phyloP scores from a whole-genome alignment of 192 early-diverging fungal genomes.

The Coemansia sp. region DNA sequence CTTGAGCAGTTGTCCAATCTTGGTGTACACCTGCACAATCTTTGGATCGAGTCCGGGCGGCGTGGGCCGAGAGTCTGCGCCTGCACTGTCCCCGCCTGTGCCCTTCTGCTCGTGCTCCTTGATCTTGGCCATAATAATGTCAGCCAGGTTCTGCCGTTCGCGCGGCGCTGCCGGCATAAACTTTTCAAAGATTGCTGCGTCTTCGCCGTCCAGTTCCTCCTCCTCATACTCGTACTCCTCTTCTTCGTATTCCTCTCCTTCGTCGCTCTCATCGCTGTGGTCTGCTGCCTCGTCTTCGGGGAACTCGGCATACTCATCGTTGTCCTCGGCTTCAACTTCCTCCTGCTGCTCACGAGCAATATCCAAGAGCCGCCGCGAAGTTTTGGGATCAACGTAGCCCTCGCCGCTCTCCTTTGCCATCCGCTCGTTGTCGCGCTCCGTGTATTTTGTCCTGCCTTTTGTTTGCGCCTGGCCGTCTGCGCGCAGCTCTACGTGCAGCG shows the following conservation, averaged over 20 bases:
- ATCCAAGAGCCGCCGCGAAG: constrained; percentile 84
- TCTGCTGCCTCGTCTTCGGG: constrained; percentile 22
- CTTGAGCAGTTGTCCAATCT: constrained; percentile 81
- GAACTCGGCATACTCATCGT: constrained; percentile 49
- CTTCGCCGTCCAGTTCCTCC: constrained; percentile 76
- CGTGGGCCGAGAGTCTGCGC: constrained; percentile 17
- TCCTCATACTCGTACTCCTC: constrained; percentile 70
- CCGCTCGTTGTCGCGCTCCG: constrained; percentile 60
- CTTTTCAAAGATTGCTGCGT: constrained; percentile 82
- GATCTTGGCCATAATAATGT: constrained; percentile 97
- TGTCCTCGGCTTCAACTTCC: constrained; percentile 70
- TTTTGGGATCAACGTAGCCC: constrained; percentile 76
- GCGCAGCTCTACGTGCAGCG: constrained; percentile 77
- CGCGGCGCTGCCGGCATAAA: constrained; percentile 84
- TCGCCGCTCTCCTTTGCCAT: constrained; percentile 51
- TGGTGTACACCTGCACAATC: constrained; percentile 87
- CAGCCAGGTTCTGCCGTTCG: constrained; percentile 87
- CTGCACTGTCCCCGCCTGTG: neutral
- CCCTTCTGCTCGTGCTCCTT: constrained; percentile 63
- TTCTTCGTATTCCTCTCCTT: constrained; percentile 63
- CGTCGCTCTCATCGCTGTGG: constrained; percentile 28
- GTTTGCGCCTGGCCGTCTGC: constrained; percentile 59
- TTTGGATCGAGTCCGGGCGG: constrained; percentile 75
- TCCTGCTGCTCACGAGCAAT: constrained; percentile 91
- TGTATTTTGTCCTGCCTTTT: constrained; percentile 58